Evolutionary conservation across 2,329 filamentous ascomycete species (phyloP).

Genomic region (Parasarocladium wereldwijsianum): DNA sequence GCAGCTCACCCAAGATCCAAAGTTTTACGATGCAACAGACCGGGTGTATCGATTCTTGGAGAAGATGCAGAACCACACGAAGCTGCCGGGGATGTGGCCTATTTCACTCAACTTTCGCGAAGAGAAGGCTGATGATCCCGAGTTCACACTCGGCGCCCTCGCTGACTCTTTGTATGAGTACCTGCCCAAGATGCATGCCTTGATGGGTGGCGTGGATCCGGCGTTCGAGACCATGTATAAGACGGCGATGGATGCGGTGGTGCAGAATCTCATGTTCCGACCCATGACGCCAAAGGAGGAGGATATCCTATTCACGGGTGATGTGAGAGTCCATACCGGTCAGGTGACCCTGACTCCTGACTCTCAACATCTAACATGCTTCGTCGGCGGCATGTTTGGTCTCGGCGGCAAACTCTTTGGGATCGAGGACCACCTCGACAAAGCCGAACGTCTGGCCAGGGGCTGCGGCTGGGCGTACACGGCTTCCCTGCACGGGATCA

Average conservation of each 20-base stretch:
- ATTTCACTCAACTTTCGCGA: slow-evolving; percentile 42
- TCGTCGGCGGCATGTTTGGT: slow-evolving; percentile 52
- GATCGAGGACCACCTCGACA: slow-evolving; percentile 36
- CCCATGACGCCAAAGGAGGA: slow-evolving; percentile 45
- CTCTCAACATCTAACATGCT: slow-evolving; percentile 47
- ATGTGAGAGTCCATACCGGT: slow-evolving; percentile 19
- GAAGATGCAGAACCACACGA: slow-evolving; percentile 34
- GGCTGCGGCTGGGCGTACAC: slow-evolving; percentile 52
- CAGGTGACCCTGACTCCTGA: slow-evolving; percentile 18
- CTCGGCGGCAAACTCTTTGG: slow-evolving; percentile 45
- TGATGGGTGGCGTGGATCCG: slow-evolving; percentile 42
- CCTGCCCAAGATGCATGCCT: slow-evolving; percentile 48
- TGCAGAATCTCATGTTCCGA: slow-evolving; percentile 49
- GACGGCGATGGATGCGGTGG: slow-evolving; percentile 38
- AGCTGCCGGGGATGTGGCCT: slow-evolving; percentile 49
- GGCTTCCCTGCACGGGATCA: slow-evolving; percentile 39
- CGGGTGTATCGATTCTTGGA: slow-evolving; percentile 42
- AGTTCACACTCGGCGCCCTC: slow-evolving; percentile 40
- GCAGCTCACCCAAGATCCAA: slow-evolving; percentile 43
- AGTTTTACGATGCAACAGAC: slow-evolving; percentile 47
- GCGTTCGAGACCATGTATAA: slow-evolving; percentile 22
- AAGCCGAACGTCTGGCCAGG: slow-evolving; percentile 43
- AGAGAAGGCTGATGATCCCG: slow-evolving; percentile 23
- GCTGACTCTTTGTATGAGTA: slow-evolving; percentile 50
- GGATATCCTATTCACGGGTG: slow-evolving; percentile 50